Evolutionary conservation across 768 basidiomycete species (phyloP).

Genomic region (Lactifluus volemus): DNA sequence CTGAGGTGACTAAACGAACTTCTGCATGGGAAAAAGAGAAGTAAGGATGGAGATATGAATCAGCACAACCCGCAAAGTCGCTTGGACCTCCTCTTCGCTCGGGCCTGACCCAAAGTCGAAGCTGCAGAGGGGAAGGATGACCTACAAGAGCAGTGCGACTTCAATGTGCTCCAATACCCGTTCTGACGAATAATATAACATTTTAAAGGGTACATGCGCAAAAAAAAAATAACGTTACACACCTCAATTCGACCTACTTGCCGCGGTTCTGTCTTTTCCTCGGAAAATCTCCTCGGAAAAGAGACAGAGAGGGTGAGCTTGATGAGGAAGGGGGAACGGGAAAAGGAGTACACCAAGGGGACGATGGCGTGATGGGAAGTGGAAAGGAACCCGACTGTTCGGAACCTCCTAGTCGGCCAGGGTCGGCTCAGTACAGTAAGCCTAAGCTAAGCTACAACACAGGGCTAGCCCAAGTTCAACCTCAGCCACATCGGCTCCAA

Average conservation of each 20-base stretch:
- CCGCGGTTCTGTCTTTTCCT: background rate
- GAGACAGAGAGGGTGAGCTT: background rate
- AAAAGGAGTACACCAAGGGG: background rate
- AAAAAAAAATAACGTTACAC: background rate
- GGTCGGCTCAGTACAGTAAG: background rate
- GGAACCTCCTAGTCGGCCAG: no score
- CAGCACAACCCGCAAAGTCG: background rate
- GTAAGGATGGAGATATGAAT: background rate
- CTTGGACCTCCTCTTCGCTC: background rate
- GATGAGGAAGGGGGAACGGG: background rate
- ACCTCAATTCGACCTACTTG: background rate
- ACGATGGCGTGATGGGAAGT: background rate
- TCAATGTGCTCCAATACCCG: background rate
- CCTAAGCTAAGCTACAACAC: background rate
- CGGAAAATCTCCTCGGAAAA: background rate
- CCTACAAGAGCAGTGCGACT: background rate
- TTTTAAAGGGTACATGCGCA: background rate
- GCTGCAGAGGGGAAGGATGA: background rate
- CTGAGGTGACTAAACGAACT: background rate
- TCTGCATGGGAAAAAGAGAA: background rate
- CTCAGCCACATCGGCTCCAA: conserved; percentile 1
- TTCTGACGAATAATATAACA: background rate
- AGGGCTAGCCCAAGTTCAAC: no score
- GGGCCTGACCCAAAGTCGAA: background rate
- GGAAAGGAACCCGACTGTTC: background rate